Evolutionary conservation across 1,284 basidiomycete genomes (phyloP), one percentile per base, ranked within the genome.

Genomic region (Sphagnurus paluster): DNA sequence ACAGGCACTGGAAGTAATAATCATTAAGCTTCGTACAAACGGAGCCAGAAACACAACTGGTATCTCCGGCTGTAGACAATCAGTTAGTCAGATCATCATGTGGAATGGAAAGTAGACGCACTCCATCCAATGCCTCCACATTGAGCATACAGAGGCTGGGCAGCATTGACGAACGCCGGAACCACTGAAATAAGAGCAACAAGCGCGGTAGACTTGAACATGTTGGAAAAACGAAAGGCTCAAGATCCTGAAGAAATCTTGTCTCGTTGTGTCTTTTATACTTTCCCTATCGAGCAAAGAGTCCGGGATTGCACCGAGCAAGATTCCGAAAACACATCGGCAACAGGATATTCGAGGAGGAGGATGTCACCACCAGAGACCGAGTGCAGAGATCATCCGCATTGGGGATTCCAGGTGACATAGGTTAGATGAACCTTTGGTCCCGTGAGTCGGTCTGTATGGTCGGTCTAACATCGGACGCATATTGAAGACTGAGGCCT

Each of bases 1-100:
- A 77, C 76, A 80, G 53, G 72, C 79, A 82, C 60, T 82, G 79
- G 28, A 66, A 80, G 63, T 81, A 81, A 59, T 73, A 82, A 37
- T 70, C 66, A 55, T 79, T 80, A 16, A 59, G 50, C 39, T 60
- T 58, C 9, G 61, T 61, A 61, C 79, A 82, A 30, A 56, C 57
- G 13, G 64, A 51, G 14, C 72, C 73, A 43, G 68, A 54, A 16
- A 61, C 70, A 52, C 73, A 80, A 40, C 74, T 75, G 13, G 75
- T 79, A 13, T 70, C 61, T 35, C 78, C 77, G 54, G 60, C 76
- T 79, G 35, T 23, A 42, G 11, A 56, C 20, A 52, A 35, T 36
- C n/a, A 23, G 9, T 35, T 16, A 34, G 13, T 17, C 29, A 8
- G 17, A 42, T 5, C 20, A 1, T 24, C 24, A 16, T 11, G 21